These are phyloP conservation scores for Chlorella sp. DNA, from an alignment of 139 green algal species.

Conservation along the genomic window DNA sequence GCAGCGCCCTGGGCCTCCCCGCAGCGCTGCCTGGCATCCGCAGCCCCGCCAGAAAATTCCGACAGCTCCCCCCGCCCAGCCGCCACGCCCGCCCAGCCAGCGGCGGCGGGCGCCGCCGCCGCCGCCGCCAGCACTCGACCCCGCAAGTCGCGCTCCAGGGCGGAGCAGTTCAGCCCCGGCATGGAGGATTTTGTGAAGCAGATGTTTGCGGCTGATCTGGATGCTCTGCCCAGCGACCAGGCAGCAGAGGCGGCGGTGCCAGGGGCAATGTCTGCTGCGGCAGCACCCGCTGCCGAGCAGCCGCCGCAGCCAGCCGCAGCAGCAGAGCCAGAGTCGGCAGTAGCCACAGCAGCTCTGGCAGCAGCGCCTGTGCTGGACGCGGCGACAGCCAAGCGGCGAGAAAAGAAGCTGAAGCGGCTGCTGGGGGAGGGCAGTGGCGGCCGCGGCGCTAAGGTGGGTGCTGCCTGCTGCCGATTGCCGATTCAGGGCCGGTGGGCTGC, in stretches of 20 bases:
- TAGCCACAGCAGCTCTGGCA: not conserved
- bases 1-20: too few species aligned
- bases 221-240: not conserved
- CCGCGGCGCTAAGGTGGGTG: too few species aligned
- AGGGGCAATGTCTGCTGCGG: too few species aligned
- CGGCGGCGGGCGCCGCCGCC: not conserved
- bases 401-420: not conserved
- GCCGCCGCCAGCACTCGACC: not conserved
- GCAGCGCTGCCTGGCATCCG: too few species aligned
- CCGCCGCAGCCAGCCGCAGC: not conserved
- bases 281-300: not conserved
- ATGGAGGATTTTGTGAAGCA: not conserved
- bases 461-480: too few species aligned
- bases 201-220: not conserved
- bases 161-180: not conserved
- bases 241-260: not conserved
- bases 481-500: too few species aligned
- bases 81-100: not conserved
- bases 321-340: not conserved
- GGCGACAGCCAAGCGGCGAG: not conserved
- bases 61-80: too few species aligned
- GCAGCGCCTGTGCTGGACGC: not conserved
- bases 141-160: not conserved
- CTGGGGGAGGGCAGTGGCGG: too few species aligned
- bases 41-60: too few species aligned